phyloP scores from a whole-genome alignment of 1,284 basidiomycete genomes.

The Trichosporon sp. region DNA sequence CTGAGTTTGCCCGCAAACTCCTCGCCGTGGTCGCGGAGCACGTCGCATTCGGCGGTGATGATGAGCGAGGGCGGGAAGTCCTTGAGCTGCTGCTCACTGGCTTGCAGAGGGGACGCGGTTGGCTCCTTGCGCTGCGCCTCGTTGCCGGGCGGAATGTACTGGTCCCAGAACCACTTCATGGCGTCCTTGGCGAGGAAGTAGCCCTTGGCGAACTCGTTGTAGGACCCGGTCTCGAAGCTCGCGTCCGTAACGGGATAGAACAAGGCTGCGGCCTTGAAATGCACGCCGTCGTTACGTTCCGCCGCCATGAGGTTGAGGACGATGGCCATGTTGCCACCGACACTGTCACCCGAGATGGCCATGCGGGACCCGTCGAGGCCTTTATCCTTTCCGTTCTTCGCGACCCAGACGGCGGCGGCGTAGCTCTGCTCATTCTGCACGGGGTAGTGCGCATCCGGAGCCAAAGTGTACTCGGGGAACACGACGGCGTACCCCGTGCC shows the following conservation, averaged over 20 bases:
- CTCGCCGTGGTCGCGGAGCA: conserved; percentile 32
- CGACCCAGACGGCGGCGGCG: conserved; percentile 28
- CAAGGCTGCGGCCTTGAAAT: conserved; percentile 22
- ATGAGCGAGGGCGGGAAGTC: conserved; percentile 30
- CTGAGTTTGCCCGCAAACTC: conserved; percentile 30
- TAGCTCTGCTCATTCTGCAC: conserved; percentile 30
- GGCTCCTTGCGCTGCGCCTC: conserved; percentile 19
- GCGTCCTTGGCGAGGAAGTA: conserved; percentile 30
- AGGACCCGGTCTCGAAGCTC: conserved; percentile 26
- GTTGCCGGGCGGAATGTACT: conserved; percentile 22
- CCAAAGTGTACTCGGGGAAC: conserved; percentile 30
- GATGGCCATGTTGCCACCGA: conserved; percentile 31
- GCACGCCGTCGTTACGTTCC: conserved; percentile 21
- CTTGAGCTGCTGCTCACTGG: conserved; percentile 20
- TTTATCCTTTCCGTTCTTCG: conserved; percentile 23
- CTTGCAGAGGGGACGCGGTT: conserved; percentile 25
- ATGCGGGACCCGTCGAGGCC: conserved; percentile 25
- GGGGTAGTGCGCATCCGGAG: conserved; percentile 28
- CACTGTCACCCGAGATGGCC: conserved; percentile 28
- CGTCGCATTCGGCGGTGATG: conserved; percentile 31
- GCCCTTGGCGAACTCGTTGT: conserved; percentile 29
- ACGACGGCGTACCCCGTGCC: conserved; percentile 28
- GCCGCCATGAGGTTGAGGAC: conserved; percentile 25
- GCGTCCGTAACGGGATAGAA: conserved; percentile 32
- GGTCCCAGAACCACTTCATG: conserved; percentile 37